A percentile compares a stretch with the other conserved stretches of the same genome.
Evolutionary conservation across 1,139 yeast genomes (phyloP).

Genomic region (Candida labiduridarum): DNA sequence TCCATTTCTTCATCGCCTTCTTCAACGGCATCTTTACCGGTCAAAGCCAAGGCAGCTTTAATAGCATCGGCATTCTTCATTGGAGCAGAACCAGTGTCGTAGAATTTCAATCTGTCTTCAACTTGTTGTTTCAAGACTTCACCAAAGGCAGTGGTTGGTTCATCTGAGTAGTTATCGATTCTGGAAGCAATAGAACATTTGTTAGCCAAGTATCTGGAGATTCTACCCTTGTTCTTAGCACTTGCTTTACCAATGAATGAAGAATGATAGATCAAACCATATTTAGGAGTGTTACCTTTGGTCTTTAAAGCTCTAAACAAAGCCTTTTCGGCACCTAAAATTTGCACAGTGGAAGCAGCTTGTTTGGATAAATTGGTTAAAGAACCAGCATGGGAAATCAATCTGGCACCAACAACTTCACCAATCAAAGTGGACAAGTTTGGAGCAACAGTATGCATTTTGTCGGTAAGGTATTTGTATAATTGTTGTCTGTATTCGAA

Average conservation of each 20-base stretch:
- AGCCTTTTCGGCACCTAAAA: slow-evolving; percentile 99
- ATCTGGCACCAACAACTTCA: slow-evolving; percentile 97
- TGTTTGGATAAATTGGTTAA: slow-evolving; percentile 94
- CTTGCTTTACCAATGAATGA: slow-evolving; percentile 96
- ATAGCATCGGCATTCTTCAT: slow-evolving; percentile 96
- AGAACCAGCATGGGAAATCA: slow-evolving; percentile 98
- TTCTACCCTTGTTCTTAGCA: slow-evolving; percentile 98
- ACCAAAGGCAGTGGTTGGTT: slow-evolving; percentile 86
- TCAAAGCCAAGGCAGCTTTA: slow-evolving; percentile 80
- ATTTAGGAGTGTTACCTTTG: slow-evolving; percentile 97
- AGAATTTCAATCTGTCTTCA: slow-evolving; percentile 94
- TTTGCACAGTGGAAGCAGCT: slow-evolving; percentile 98
- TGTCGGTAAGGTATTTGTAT: slow-evolving; percentile 84
- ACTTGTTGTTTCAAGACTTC: slow-evolving; percentile 91
- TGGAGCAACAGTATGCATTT: slow-evolving; percentile 98
- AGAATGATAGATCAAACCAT: slow-evolving; percentile 95
- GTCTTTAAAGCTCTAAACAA: slow-evolving; percentile 97
- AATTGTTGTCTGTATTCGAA: slow-evolving; percentile 90
- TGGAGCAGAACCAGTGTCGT: slow-evolving; percentile 95
- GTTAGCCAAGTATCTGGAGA: slow-evolving; percentile 97
- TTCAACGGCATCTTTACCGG: slow-evolving; percentile 40
- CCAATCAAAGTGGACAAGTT: slow-evolving; percentile 95
- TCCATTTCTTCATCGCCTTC: slow-evolving; percentile 39
- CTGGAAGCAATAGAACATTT: slow-evolving; percentile 98
- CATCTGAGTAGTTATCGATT: slow-evolving; percentile 93